A percentile compares a stretch with the other conserved stretches of the same genome.
Conservation (phyloP, 2,329 filamentous ascomycete genomes). For the Chaetomiaceae sp. region DNA sequence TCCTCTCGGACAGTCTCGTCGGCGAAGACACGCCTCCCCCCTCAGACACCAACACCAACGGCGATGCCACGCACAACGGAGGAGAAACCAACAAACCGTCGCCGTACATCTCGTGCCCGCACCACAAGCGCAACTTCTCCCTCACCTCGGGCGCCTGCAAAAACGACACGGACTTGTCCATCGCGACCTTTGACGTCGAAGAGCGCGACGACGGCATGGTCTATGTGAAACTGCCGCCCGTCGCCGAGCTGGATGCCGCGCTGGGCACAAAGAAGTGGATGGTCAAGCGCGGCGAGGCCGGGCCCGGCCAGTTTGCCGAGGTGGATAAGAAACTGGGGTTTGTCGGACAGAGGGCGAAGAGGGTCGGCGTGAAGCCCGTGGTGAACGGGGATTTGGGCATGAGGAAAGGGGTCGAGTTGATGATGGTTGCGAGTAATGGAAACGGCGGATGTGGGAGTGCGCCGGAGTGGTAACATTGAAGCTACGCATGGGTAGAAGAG, state of each 20-base stretch:
- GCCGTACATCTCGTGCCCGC: conserved; percentile 83
- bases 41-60: conserved; percentile 33
- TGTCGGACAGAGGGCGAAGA: conserved; percentile 42
- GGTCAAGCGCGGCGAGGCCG: conserved; percentile 66
- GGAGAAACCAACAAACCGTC: conserved; percentile 15
- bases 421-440: conserved; percentile 29
- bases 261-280: conserved; percentile 76
- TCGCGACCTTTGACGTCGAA: conserved; percentile 77
- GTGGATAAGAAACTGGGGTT: conserved; percentile 46
- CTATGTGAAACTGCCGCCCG: conserved; percentile 74
- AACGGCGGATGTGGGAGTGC: conserved; percentile 40
- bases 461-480: conserved; percentile 44
- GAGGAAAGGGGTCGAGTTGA: conserved; percentile 35
- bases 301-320: conserved; percentile 38
- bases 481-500: too few relatives aligned
- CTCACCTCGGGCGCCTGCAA: conserved; percentile 67
- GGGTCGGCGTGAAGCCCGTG: conserved; percentile 36
- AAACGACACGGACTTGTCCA: conserved; percentile 65
- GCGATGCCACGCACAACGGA: conserved; percentile 36
- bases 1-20: conserved; percentile 80
- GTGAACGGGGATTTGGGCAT: conserved; percentile 29
- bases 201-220: conserved; percentile 69
- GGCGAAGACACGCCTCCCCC: conserved; percentile 53
- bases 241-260: conserved; percentile 73
- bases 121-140: conserved; percentile 87